Evolutionary conservation across 768 basidiomycete genomes (phyloP), one percentile per base, ranked within the genome.

Genomic region (Boletus rubescentipes): DNA sequence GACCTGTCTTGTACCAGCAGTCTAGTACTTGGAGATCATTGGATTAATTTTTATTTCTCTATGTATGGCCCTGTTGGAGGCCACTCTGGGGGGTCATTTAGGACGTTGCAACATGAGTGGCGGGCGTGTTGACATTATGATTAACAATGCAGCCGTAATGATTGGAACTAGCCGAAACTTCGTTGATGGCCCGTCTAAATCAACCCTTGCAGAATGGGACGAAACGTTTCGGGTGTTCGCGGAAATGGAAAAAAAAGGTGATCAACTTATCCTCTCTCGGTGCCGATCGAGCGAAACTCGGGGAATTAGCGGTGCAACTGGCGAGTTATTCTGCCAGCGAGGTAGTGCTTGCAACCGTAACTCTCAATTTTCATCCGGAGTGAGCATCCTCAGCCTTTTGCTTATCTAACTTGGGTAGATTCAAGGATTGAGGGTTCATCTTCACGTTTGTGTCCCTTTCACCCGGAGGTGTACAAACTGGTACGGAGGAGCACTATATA

Each of bases 381-480:
- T 46, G 31, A 39, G 51, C 30, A 21, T 52, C 20, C 8, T 38
- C 32, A 5, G 15, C 11, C 9, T 34, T 5, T 23, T 12, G 5
- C 49, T 32, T 9, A 32, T 41, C 5, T 10, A 26, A 31, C 31
- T 49, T 9, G 35, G 9, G 4, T 38, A 52, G 51, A 18, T 52
- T 52, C 36, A 45, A 46, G 51, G 51, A 39, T 23, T 35, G 18
- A 31, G 51, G 51, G 2, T 16, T 52, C 16, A 46, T 52, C 9
- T 52, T 52, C n/a, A n/a, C n/a, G n/a, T n/a, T n/a, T n/a, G 51
- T 52, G 16, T 52, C 51, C 16, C 43, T 52, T 44, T 52, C 51
- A 3, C 51, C 51, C 5, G 51, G 51, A 23, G 51, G 51, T n/a
- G 51, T 15, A n/a, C 43, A 46, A 31, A 52, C 51, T 8, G 51